A percentile compares a stretch with the other conserved stretches of the same genome.
Conservation (phyloP, 768 basidiomycete genomes). For the Boletus fagicola region DNA sequence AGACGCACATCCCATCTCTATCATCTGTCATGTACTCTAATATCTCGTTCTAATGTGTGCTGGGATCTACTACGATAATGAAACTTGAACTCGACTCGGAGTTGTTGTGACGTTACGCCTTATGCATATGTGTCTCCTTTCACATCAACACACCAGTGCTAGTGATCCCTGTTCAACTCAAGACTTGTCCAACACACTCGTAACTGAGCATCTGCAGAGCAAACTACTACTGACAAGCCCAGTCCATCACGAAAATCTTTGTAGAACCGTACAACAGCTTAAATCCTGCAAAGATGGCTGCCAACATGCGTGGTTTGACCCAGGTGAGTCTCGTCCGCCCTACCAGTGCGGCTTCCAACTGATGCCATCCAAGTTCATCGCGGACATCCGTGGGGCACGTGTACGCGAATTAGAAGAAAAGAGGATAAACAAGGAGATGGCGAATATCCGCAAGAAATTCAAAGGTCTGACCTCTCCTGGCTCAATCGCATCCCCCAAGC, state of each 20-base stretch:
- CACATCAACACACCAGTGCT: not conserved
- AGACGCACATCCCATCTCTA: slow-evolving; percentile 12
- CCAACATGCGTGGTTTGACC: slow-evolving; percentile 88
- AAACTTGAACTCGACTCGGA: not conserved
- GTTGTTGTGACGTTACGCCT: not conserved
- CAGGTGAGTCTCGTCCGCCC: slow-evolving; percentile 54
- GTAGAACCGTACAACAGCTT: not conserved
- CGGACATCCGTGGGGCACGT: slow-evolving; percentile 94
- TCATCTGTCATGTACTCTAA: slow-evolving; percentile 18
- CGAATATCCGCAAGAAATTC: slow-evolving; percentile 98
- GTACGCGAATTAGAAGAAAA: slow-evolving; percentile 98
- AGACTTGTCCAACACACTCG: not conserved
- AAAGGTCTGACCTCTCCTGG: slow-evolving; percentile 58
- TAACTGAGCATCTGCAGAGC: not conserved
- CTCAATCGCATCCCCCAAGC: not conserved
- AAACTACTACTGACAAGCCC: not conserved
- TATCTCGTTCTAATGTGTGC: slow-evolving; percentile 14
- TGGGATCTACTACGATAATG: slow-evolving; percentile 7
- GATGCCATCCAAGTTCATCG: slow-evolving; percentile 76
- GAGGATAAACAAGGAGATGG: slow-evolving; percentile 99
- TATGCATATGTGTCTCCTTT: not conserved
- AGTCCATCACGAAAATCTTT: not conserved
- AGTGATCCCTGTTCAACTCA: not conserved
- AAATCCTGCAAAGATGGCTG: slow-evolving; percentile 58
- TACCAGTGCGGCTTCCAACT: slow-evolving; percentile 3